A percentile compares a stretch with the other conserved stretches of the same genome.
Evolutionary conservation across 1,139 yeast species (phyloP).

Genomic region (Blastobotrys buckinghamii): DNA sequence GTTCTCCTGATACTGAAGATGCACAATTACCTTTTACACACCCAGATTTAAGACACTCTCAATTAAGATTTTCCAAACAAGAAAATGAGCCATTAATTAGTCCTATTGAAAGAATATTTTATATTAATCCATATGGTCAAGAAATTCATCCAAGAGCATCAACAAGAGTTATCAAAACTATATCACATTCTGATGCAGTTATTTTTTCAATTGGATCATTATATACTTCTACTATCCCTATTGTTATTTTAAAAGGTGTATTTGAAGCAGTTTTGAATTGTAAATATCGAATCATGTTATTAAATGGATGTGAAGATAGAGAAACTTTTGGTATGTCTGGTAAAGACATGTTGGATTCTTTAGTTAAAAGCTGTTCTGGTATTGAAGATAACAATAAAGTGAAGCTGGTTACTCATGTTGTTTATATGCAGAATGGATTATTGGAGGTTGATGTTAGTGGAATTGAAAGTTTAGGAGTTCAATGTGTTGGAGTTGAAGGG

Average conservation of each 20-base stretch:
- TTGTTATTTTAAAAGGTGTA: conserved; percentile 65
- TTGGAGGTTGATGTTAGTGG: background rate
- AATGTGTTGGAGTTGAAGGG: background rate
- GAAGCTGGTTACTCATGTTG: conserved; percentile 1
- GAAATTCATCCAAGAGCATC: conserved; percentile 79
- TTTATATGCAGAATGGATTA: conserved; percentile 1
- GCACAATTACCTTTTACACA: conserved; percentile 72
- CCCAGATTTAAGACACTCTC: conserved; percentile 71
- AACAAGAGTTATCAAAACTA: conserved; percentile 50
- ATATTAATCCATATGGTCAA: conserved; percentile 83
- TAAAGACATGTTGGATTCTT: background rate
- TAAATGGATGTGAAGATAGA: conserved; percentile 70
- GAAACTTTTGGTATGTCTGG: conserved; percentile 70
- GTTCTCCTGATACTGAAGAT: conserved; percentile 45
- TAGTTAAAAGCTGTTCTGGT: conserved; percentile 42
- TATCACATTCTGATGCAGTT: conserved; percentile 46
- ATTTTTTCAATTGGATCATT: conserved; percentile 82
- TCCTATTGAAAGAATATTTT: conserved; percentile 68
- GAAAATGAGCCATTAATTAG: conserved; percentile 51
- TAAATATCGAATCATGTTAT: conserved; percentile 37
- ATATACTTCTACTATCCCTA: conserved; percentile 81
- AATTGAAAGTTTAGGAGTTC: background rate
- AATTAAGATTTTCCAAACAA: conserved; percentile 61
- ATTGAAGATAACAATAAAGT: conserved; percentile 36
- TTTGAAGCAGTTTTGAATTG: conserved; percentile 34